Base-by-base conservation (phyloP, 2,329 filamentous ascomycete species). In the Botrytis aclada region DNA sequence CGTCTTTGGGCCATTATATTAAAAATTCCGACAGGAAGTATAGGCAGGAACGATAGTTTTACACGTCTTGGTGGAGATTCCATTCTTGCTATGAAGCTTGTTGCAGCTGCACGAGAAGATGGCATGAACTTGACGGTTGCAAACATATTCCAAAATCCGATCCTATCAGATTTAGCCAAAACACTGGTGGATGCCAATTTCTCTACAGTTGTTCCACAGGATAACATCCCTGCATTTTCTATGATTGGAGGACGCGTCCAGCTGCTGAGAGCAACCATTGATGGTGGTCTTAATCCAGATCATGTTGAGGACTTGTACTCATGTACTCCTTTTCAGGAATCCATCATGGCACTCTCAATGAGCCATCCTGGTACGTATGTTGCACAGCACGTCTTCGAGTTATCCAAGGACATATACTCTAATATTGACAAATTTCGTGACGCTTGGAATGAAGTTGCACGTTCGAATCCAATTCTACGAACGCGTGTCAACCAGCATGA, bases 61-160 rank as follows among this genome's bases (percentile, higher is more conserved):
- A 82, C 82, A 74, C 74, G 74, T 10, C 75, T 82, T 0, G 81
- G 81, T 29, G 82, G 82, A 20, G 81, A 82, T 64, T 82, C 80
- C 0, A 74, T 82, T 0, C 67, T 74, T 29, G 80, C 81, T 1
- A 84, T 83, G 79, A 84, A 83, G 61, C 76, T 87, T 6, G 85
- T 87, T 0, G 82, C 85, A 43, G 80, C 41, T 2, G 74, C 76
- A 37, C 72, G 77, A 58, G 43, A 58, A n/a, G 37, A 71, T 29
- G 81, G 82, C 1, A 73, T 83, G 18, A 76, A 76, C 12, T 74
- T 85, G 3, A 81, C 80, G 0, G 84, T 86, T 3, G 80, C 81
- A 7, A 81, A 83, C 63, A 81, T 85, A n/a, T 85, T 86, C 76
- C 71, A 75, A 12, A 79, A 83, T 71, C 82, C 83, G 37, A 82